Percentiles rank a stretch among this genome's conserved stretches.
Conservation (phyloP, 345 rosid species). For the Arabis alpina region DNA sequence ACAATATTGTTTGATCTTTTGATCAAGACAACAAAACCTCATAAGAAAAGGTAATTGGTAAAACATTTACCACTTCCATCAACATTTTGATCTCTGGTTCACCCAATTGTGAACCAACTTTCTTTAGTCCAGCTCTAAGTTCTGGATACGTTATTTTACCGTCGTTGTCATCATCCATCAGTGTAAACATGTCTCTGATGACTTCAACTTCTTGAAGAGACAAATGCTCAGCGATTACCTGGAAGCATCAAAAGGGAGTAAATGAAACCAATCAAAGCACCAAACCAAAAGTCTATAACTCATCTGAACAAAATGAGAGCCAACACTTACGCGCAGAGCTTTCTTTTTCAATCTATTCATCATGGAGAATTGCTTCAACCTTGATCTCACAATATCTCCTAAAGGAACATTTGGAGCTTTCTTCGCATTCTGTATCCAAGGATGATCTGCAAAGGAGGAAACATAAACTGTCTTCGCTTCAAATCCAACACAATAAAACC, state of each 20-base stretch:
- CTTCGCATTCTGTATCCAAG: slow-evolving; percentile 94
- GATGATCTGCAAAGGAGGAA: slow-evolving; percentile 59
- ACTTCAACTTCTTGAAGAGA: slow-evolving; percentile 88
- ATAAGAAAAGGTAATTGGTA: not conserved
- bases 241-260: slow-evolving; percentile 18
- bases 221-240: slow-evolving; percentile 98
- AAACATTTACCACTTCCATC: slow-evolving; percentile 86
- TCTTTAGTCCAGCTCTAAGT: slow-evolving; percentile 81
- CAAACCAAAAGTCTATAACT: not conserved
- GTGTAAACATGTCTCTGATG: slow-evolving; percentile 83
- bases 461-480: not conserved
- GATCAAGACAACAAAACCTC: not conserved
- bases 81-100: slow-evolving; percentile 94
- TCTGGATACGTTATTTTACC: slow-evolving; percentile 86
- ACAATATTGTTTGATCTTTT: slow-evolving; percentile 2
- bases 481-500: not conserved
- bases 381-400: slow-evolving; percentile 95
- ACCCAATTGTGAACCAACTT: slow-evolving; percentile 85
- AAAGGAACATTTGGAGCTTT: slow-evolving; percentile 97
- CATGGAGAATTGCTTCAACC: slow-evolving; percentile 92
- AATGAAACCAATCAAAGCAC: slow-evolving; percentile 19
- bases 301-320: not conserved
- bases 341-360: slow-evolving; percentile 98
- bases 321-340: slow-evolving; percentile 72
- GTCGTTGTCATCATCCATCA: slow-evolving; percentile 90